A percentile compares a stretch with the other conserved stretches of the same genome.
phyloP scores from a whole-genome alignment of 2,329 filamentous ascomycete genomes.

The Arthroderma uncinatum region DNA sequence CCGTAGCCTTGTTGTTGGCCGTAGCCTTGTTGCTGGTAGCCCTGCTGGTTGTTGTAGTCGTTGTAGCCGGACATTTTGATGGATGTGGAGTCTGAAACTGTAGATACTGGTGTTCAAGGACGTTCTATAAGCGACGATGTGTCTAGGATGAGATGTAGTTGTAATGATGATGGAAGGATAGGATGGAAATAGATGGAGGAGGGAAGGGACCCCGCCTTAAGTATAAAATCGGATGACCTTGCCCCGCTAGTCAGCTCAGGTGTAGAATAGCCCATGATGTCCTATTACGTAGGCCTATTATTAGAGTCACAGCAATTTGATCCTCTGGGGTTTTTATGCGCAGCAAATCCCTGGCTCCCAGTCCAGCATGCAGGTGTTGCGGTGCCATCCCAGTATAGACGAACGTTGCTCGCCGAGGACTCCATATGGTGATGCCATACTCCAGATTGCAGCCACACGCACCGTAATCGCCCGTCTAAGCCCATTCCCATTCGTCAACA shows the following conservation, averaged over 20 bases:
- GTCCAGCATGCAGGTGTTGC: neutral
- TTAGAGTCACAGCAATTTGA: neutral
- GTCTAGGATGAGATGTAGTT: neutral
- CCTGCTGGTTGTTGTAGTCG: slow-evolving; percentile 21
- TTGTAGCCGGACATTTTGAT: slow-evolving; percentile 15
- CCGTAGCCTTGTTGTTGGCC: slow-evolving; percentile 15
- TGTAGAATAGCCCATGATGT: neutral
- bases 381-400: neutral
- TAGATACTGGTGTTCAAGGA: neutral
- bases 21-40: slow-evolving; percentile 18
- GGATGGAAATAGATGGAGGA: slow-evolving; percentile 5
- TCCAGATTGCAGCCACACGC: neutral
- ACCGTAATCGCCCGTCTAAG: neutral
- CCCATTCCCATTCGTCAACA: neutral
- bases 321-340: neutral
- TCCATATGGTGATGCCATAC: neutral
- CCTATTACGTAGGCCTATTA: neutral
- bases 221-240: neutral
- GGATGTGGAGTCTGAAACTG: neutral
- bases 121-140: neutral
- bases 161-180: neutral
- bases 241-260: slow-evolving; percentile 1
- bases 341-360: neutral
- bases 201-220: slow-evolving; percentile 10
- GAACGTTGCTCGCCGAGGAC: neutral